These are phyloP conservation scores for Wakefieldia striispora DNA, from an alignment of 768 basidiomycete species.

Conservation along the genomic window DNA sequence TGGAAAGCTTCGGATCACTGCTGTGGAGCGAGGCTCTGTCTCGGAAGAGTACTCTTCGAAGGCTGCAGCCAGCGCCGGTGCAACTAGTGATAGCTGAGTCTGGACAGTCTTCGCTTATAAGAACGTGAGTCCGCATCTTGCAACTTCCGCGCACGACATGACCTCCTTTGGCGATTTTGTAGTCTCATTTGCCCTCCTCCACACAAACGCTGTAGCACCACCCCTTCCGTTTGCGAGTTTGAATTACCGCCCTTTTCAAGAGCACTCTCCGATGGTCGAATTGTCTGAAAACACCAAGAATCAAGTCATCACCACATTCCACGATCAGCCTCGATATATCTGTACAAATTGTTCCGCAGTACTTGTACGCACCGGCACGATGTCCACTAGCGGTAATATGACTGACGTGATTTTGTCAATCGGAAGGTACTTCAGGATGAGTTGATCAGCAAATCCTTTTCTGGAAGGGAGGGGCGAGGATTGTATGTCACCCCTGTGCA, in stretches of 20 bases:
- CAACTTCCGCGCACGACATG: slow-evolving; percentile 8
- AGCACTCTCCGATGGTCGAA: slow-evolving; percentile 17
- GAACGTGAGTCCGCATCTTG: slow-evolving; percentile 6
- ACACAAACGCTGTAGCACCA: background rate
- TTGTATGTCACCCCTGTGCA: slow-evolving; percentile 49
- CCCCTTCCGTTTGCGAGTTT: background rate
- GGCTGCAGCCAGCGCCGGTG: no score
- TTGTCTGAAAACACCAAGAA: slow-evolving; percentile 43
- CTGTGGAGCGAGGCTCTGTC: no score
- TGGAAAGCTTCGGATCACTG: slow-evolving; percentile 8
- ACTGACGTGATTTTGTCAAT: background rate
- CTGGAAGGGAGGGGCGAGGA: slow-evolving; percentile 78
- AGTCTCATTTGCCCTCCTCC: slow-evolving; percentile 14
- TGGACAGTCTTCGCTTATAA: background rate
- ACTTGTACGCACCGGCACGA: slow-evolving; percentile 47
- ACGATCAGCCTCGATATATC: slow-evolving; percentile 64
- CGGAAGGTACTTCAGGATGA: slow-evolving; percentile 77
- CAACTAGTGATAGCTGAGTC: background rate
- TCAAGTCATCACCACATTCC: slow-evolving; percentile 61
- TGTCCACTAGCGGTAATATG: background rate
- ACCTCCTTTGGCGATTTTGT: slow-evolving; percentile 22
- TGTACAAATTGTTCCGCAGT: slow-evolving; percentile 70
- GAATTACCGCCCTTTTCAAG: background rate
- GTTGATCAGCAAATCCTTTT: slow-evolving; percentile 81
- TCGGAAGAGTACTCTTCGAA: no score